These are phyloP conservation scores for Candida railenensis DNA, from an alignment of 805 yeast species.

Conservation along the genomic window DNA sequence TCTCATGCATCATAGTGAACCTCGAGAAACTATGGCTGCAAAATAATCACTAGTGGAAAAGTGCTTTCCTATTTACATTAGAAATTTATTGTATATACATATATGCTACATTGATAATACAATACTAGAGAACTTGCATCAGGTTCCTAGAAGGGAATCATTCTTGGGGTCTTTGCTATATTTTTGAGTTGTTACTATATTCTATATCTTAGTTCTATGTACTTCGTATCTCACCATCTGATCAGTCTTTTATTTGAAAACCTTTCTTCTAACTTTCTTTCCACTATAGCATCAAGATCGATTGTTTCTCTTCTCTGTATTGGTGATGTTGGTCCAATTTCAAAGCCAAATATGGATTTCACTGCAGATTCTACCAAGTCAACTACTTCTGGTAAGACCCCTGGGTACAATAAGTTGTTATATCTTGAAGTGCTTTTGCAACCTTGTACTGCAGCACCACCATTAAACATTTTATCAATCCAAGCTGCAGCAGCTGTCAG, in stretches of 20 bases:
- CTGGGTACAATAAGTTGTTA: conserved; percentile 4
- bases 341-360: conserved; percentile 14
- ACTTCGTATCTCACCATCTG: too few relatives aligned
- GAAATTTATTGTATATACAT: too few relatives aligned
- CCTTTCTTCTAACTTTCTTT: not conserved
- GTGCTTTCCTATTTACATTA: too few relatives aligned
- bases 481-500: conserved; percentile 13
- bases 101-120: too few relatives aligned
- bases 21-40: not conserved
- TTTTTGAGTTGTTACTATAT: too few relatives aligned
- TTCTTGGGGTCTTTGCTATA: too few relatives aligned
- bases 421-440: conserved; percentile 15
- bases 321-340: conserved; percentile 20
- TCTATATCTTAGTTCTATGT: too few relatives aligned
- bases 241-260: not conserved
- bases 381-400: conserved; percentile 4
- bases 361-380: conserved; percentile 12
- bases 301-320: not conserved
- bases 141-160: too few relatives aligned
- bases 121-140: too few relatives aligned
- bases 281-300: not conserved
- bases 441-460: conserved; percentile 14
- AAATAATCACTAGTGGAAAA: not conserved
- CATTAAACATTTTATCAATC: conserved; percentile 11
- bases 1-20: too few relatives aligned